Base-by-base conservation (phyloP, 2,329 filamentous ascomycete genomes). In the Trichoderma sp. region DNA sequence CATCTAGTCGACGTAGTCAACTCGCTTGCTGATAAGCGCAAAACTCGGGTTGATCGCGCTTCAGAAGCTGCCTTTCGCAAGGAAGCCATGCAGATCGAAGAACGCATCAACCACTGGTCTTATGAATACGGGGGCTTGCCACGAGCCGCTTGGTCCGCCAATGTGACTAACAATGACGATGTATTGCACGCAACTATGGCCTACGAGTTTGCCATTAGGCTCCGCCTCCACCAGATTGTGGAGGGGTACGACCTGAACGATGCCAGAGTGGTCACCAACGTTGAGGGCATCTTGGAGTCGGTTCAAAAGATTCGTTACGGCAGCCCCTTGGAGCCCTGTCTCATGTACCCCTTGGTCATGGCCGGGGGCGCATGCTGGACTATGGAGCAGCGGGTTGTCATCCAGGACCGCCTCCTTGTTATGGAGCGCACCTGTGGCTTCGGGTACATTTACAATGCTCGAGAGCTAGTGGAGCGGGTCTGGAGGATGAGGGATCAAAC, bases 341-440 rank as follows among this genome's bases (percentile, higher is more conserved):
- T 86, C 27, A 77, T 86, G 1, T 86, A 85, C 75, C 85, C 85
- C 3, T 78, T 86, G 3, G 84, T 86, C 24, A 86, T 86, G 80
- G 84, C 84, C 0, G 85, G 85, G 3, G 84, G 84, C 1, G 80
- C 82, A 6, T 84, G 84, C 72, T 82, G 80, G 76, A 79, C 79
- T 6, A 75, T 82, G 29, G 83, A 84, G 76, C 83, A 86, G 53
- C 80, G 84, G 0, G 81, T 85, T 74, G 78, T 85, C 12, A 82
- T 85, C 12, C 84, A 83, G 56, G 84, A 86, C 76, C 79, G 84
- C 5, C 79, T 86, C 67, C 81, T 86, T 78, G 82, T 86, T 16
- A 86, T 87, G 84, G 85, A 87, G 77, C 80, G 84, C 41, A 86
- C 85, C 0, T 81, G 84, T 33, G 85, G 85, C 0, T 86, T 86